Conservation (phyloP, 768 basidiomycete genomes). For the Leccinum longicurvipes region DNA sequence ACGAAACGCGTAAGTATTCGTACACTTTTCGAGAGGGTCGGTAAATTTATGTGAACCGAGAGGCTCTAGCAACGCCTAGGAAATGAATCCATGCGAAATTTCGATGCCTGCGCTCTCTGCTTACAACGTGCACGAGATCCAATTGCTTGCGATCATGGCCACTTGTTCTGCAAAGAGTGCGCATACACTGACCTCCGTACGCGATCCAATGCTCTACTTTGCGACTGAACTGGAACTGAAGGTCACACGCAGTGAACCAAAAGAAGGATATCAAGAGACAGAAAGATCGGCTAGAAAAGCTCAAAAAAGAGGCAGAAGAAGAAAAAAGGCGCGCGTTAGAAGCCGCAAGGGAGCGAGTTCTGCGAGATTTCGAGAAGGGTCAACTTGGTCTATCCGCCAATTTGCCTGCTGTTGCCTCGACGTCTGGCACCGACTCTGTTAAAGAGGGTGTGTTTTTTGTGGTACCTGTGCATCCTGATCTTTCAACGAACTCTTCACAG, state of each 20-base stretch:
- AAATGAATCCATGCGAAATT: conserved; percentile 88
- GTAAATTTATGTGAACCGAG: conserved; percentile 5
- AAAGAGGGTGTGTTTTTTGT: conserved; percentile 35
- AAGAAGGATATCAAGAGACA: conserved; percentile 93
- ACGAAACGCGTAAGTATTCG: conserved; percentile 59
- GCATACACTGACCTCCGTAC: conserved; percentile 79
- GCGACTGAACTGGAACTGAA: conserved; percentile 5
- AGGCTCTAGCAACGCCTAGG: conserved; percentile 43
- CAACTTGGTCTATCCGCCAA: conserved; percentile 67
- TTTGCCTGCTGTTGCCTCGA: conserved; percentile 31
- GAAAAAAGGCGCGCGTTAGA: conserved; percentile 66
- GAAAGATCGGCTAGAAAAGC: conserved; percentile 68
- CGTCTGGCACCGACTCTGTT: conserved; percentile 34
- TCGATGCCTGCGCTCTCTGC: conserved; percentile 90
- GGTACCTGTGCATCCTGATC: neutral
- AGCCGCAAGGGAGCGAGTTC: conserved; percentile 83
- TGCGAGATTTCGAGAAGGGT: conserved; percentile 85
- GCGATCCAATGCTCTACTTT: conserved; percentile 21
- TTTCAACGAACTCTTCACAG: conserved; percentile 30
- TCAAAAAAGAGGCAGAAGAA: conserved; percentile 77
- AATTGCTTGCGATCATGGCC: conserved; percentile 78
- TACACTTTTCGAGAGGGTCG: neutral
- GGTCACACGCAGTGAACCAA: conserved; percentile 62
- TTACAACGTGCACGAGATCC: conserved; percentile 81
- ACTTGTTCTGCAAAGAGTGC: conserved; percentile 96